Percentiles rank a stretch among this genome's conserved stretches.
These are phyloP conservation scores for Saccharum hybrid DNA, from an alignment of 202 grass and related monocot genomes.

Conservation along the genomic window DNA sequence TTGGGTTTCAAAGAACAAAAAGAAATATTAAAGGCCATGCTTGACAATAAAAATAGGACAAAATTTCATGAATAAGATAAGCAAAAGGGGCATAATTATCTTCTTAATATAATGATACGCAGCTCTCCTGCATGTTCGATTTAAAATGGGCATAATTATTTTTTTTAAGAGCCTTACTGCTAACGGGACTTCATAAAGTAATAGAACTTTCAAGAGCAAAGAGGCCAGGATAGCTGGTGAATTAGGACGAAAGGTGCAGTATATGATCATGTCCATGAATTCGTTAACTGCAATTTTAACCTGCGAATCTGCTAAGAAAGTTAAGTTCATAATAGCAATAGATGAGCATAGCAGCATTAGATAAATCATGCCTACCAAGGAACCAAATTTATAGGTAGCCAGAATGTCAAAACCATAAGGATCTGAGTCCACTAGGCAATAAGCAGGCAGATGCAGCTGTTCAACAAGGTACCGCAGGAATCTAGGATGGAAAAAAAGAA, in stretches of 20 bases:
- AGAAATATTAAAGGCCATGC: conserved; percentile 7
- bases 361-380: conserved; percentile 64
- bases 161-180: conserved; percentile 11
- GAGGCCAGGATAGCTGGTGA: not conserved
- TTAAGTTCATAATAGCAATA: not conserved
- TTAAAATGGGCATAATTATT: no score
- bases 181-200: conserved; percentile 14
- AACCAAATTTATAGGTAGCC: conserved; percentile 91
- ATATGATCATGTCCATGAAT: not conserved
- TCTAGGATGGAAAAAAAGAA: conserved; percentile 44
- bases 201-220: conserved; percentile 16
- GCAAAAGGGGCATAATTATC: not conserved
- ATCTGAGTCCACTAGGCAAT: conserved; percentile 91
- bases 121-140: no score
- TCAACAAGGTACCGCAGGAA: conserved; percentile 83
- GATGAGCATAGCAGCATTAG: conserved; percentile 4
- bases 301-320: not conserved
- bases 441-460: conserved; percentile 72
- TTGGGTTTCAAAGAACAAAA: conserved; percentile 5
- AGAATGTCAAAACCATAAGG: conserved; percentile 97
- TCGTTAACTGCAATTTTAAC: not conserved
- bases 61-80: not conserved
- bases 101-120: no score
- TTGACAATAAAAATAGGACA: conserved; percentile 4
- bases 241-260: conserved; percentile 1